Conservation (phyloP, 2,329 filamentous ascomycete species). For the Periconia sp. region DNA sequence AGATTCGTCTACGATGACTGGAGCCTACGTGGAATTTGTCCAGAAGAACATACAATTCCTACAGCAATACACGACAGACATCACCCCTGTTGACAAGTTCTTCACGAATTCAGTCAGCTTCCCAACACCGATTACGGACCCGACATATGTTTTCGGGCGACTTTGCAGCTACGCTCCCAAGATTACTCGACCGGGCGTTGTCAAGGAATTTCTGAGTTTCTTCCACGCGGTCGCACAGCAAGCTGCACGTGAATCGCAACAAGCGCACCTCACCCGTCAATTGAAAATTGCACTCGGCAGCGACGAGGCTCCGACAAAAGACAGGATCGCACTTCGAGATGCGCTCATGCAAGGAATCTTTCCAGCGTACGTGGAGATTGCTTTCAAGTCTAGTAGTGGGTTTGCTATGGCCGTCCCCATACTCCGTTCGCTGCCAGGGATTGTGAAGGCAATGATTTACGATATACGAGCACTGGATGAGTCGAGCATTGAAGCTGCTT, state of each 20-base stretch:
- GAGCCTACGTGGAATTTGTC: slow-evolving; percentile 63
- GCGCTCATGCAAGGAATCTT: slow-evolving; percentile 58
- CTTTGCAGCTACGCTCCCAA: slow-evolving; percentile 62
- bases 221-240: slow-evolving; percentile 62
- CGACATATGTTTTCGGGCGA: slow-evolving; percentile 63
- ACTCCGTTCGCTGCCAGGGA: slow-evolving; percentile 49
- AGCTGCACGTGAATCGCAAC: slow-evolving; percentile 60
- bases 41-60: slow-evolving; percentile 61
- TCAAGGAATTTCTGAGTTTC: slow-evolving; percentile 60
- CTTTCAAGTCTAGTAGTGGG: slow-evolving; percentile 48
- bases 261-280: slow-evolving; percentile 58
- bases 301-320: slow-evolving; percentile 45
- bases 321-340: slow-evolving; percentile 50
- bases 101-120: slow-evolving; percentile 63
- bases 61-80: slow-evolving; percentile 62
- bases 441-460: slow-evolving; percentile 49
- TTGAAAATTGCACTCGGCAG: slow-evolving; percentile 53
- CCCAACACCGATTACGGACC: slow-evolving; percentile 61
- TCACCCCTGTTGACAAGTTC: slow-evolving; percentile 59
- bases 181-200: slow-evolving; percentile 48
- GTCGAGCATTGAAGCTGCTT: slow-evolving; percentile 40
- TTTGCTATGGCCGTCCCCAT: slow-evolving; percentile 58
- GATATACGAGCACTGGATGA: slow-evolving; percentile 48
- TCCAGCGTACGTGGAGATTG: slow-evolving; percentile 57
- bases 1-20: slow-evolving; percentile 44